phyloP scores from a whole-genome alignment of 345 rosid species.

The Melaleuca quinquenervia region DNA sequence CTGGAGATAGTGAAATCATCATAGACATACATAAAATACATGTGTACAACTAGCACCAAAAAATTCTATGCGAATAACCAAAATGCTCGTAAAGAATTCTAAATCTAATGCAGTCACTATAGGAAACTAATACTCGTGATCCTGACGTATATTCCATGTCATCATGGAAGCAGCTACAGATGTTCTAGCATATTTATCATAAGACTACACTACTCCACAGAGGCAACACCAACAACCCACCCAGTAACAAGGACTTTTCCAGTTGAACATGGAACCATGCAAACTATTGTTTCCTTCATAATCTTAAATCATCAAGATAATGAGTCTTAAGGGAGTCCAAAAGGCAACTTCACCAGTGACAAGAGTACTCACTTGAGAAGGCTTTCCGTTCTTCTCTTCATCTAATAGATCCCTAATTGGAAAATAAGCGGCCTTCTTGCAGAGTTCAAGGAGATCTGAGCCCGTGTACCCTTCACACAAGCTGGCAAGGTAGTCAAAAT shows the following conservation, averaged over 20 bases:
- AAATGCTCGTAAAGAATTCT: background rate
- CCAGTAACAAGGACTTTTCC: background rate
- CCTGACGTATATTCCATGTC: background rate
- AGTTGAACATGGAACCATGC: background rate
- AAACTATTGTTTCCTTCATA: background rate
- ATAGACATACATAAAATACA: background rate
- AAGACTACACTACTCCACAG: background rate
- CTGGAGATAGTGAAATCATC: background rate
- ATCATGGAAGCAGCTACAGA: background rate
- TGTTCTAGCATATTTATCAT: background rate
- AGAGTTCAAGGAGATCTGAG: constrained; percentile 89
- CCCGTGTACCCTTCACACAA: constrained; percentile 83
- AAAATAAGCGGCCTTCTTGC: constrained; percentile 95
- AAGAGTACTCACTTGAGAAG: constrained; percentile 36
- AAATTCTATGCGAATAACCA: background rate
- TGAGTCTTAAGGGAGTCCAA: constrained; percentile 2
- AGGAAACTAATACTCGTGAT: background rate
- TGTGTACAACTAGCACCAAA: background rate
- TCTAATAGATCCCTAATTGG: constrained; percentile 76
- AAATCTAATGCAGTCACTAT: background rate
- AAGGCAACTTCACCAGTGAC: background rate
- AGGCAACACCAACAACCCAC: background rate
- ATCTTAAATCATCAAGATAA: background rate
- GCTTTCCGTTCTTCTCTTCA: constrained; percentile 75
- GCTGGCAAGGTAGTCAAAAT: constrained; percentile 56